Percentiles rank a stretch among this genome's conserved stretches.
These are phyloP conservation scores for Marasmius sp. DNA, from an alignment of 1,284 basidiomycete species.

Conservation along the genomic window DNA sequence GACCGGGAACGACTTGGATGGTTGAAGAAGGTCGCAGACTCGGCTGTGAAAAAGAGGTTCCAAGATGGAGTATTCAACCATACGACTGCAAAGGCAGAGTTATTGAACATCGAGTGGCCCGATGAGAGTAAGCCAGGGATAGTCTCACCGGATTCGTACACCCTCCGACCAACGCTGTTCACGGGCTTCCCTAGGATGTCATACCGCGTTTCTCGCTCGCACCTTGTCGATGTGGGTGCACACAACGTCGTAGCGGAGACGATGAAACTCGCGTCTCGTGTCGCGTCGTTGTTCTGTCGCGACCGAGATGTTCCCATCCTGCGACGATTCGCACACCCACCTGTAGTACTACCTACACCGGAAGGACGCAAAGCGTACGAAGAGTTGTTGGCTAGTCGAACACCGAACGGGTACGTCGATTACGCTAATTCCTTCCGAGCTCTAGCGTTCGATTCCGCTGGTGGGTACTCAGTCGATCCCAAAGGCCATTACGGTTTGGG, in stretches of 20 bases:
- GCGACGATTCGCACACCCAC: slow-evolving; percentile 54
- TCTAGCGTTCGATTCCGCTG: slow-evolving; percentile 36
- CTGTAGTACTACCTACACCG: slow-evolving; percentile 32
- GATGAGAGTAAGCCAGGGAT: slow-evolving; percentile 8
- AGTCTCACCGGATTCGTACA: slow-evolving; percentile 20
- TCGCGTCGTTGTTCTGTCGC: slow-evolving; percentile 72
- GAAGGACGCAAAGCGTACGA: slow-evolving; percentile 23
- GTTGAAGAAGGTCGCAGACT: slow-evolving; percentile 33
- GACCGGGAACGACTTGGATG: slow-evolving; percentile 38
- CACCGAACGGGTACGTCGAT: slow-evolving; percentile 42
- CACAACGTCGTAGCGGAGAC: slow-evolving; percentile 71
- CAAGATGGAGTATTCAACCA: slow-evolving; percentile 22
- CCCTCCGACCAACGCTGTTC: slow-evolving; percentile 40
- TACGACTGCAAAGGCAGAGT: slow-evolving; percentile 1
- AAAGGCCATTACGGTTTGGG: slow-evolving; percentile 74
- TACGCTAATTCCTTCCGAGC: slow-evolving; percentile 22
- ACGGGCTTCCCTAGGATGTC: slow-evolving; percentile 57
- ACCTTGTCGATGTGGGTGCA: slow-evolving; percentile 37
- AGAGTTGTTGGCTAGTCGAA: slow-evolving; percentile 40
- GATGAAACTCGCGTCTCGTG: slow-evolving; percentile 83
- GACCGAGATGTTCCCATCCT: slow-evolving; percentile 67
- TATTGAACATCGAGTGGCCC: slow-evolving; percentile 23
- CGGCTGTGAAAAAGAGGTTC: slow-evolving; percentile 23
- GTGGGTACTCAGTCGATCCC: slow-evolving; percentile 52
- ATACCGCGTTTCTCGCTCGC: slow-evolving; percentile 39